Percentiles rank a stretch among this genome's conserved stretches.
Evolutionary conservation across 1,139 yeast species (phyloP).

Genomic region (Meyerozyma carpophila): DNA sequence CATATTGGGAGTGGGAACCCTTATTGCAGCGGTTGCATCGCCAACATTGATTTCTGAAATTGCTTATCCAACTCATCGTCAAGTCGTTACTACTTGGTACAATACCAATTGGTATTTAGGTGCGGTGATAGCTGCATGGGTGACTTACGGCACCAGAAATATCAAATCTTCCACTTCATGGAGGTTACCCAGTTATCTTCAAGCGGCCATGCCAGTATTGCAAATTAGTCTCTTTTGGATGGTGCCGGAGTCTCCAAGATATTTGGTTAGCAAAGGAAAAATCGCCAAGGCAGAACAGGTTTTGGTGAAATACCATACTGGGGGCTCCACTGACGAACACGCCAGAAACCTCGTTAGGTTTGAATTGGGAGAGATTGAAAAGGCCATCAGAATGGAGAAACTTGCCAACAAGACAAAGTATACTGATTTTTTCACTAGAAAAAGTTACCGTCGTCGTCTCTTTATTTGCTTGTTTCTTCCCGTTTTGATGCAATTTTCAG

Average conservation of each 20-base stretch:
- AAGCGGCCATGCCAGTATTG: conserved; percentile 15
- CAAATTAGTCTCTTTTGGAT: conserved; percentile 13
- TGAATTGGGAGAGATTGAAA: conserved; percentile 41
- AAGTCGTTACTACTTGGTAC: conserved; percentile 38
- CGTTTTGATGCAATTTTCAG: conserved; percentile 42
- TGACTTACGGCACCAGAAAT: conserved; percentile 41
- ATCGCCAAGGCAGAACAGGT: conserved; percentile 1
- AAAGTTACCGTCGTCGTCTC: conserved; percentile 40
- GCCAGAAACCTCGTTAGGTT: conserved; percentile 34
- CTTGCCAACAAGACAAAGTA: conserved; percentile 17
- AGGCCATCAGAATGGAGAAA: conserved; percentile 32
- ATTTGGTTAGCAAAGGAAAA: conserved; percentile 8
- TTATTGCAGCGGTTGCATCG: conserved; percentile 33
- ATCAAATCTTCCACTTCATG: conserved; percentile 14
- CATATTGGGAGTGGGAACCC: conserved; percentile 38
- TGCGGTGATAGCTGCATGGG: conserved; percentile 51
- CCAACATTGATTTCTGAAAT: conserved; percentile 37
- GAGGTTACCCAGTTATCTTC: conserved; percentile 24
- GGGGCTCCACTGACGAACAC: conserved; percentile 22
- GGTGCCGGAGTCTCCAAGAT: conserved; percentile 24
- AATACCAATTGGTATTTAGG: conserved; percentile 44
- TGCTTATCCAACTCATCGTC: conserved; percentile 46
- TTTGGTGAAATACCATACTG: conserved; percentile 25
- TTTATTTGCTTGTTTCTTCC: conserved; percentile 30
- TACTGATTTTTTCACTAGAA: conserved; percentile 28